Conservation (phyloP, 169 alveolate species). For the Plasmodium falciparum region DNA sequence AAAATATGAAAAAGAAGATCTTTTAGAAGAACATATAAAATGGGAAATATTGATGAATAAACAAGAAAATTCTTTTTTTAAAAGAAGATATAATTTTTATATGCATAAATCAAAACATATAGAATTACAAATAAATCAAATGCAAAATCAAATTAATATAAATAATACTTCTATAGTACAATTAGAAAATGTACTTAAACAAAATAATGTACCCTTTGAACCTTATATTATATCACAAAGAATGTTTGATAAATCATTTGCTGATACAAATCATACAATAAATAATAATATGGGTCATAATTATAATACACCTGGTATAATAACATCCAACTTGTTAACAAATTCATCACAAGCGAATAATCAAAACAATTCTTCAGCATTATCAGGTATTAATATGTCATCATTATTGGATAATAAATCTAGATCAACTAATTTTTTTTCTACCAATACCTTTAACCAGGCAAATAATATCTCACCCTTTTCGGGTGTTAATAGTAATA, state of each 20-base stretch:
- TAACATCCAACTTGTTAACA: background rate
- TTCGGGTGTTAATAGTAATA: background rate
- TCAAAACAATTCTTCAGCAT: background rate
- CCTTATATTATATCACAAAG: constrained; percentile 54
- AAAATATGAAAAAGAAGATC: constrained; percentile 70
- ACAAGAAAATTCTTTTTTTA: constrained; percentile 56
- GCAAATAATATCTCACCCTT: background rate
- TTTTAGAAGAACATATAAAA: constrained; percentile 43
- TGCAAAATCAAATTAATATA: constrained; percentile 41
- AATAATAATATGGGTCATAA: background rate
- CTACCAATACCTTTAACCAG: background rate
- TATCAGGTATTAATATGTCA: background rate
- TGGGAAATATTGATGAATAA: constrained; percentile 50
- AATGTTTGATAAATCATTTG: constrained; percentile 39
- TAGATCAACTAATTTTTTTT: constrained; percentile 1
- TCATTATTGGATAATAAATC: background rate
- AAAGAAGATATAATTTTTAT: constrained; percentile 72
- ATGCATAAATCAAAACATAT: constrained; percentile 35
- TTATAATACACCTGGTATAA: background rate
- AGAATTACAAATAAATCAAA: constrained; percentile 21
- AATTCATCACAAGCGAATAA: background rate
- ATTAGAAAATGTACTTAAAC: constrained; percentile 30
- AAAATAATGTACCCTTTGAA: constrained; percentile 39
- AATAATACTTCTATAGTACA: constrained; percentile 23
- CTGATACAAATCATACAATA: background rate